These are phyloP conservation scores for Drechslerella coelobrocha DNA, from an alignment of 2,329 filamentous ascomycete species.

Conservation along the genomic window DNA sequence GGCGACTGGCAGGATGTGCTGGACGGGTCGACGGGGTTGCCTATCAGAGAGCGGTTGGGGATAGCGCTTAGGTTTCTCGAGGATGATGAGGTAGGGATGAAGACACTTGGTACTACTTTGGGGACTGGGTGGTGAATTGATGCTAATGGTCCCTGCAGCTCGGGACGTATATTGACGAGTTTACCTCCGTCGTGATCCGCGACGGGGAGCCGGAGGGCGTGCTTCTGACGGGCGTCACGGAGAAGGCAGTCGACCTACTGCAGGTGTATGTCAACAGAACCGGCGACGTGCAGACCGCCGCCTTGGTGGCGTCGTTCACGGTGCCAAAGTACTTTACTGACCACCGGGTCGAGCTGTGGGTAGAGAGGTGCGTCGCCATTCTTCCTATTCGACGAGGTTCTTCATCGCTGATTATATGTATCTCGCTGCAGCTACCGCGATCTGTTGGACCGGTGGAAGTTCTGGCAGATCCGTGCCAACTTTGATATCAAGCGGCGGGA, in stretches of 20 bases:
- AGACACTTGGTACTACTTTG: not conserved
- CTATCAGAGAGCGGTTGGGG: constrained; percentile 75
- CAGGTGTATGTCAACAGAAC: constrained; percentile 77
- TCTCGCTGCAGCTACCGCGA: constrained; percentile 65
- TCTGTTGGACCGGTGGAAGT: constrained; percentile 74
- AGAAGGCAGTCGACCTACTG: constrained; percentile 75
- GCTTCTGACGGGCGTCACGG: constrained; percentile 77
- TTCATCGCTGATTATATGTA: not conserved
- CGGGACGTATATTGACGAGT: constrained; percentile 71
- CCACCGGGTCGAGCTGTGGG: constrained; percentile 74
- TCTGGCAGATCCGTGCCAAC: constrained; percentile 75
- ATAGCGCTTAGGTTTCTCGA: constrained; percentile 73
- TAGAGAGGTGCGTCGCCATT: constrained; percentile 50
- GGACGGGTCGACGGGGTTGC: constrained; percentile 71
- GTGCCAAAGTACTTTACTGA: constrained; percentile 79
- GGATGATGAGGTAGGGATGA: constrained; percentile 61
- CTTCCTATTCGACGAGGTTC: not conserved
- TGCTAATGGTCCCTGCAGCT: too few relatives aligned
- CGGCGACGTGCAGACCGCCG: constrained; percentile 78
- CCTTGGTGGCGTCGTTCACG: constrained; percentile 75
- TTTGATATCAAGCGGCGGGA: constrained; percentile 80
- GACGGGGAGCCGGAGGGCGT: constrained; percentile 79
- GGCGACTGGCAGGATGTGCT: constrained; percentile 78
- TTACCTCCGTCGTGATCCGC: constrained; percentile 68
- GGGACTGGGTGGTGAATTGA: not conserved